Evolutionary conservation across 2,329 filamentous ascomycete genomes (phyloP), one percentile per base, ranked within the genome.

Genomic region (Talaromyces rugulosus): DNA sequence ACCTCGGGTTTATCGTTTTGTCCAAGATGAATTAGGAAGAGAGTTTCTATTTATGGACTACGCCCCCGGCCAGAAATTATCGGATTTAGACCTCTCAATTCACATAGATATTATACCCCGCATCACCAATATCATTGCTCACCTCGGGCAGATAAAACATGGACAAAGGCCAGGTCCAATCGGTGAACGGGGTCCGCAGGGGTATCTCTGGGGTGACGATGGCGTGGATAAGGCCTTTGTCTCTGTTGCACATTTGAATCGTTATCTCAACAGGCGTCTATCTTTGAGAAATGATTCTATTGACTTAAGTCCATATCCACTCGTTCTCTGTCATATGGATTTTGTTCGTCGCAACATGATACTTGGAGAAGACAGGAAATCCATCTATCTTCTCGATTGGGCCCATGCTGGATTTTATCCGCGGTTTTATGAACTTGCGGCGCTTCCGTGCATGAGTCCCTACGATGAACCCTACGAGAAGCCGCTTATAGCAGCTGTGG

Each of bases 41-140:
- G 67, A 67, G n/a, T 71, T 65, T 30, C 58, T 71, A 3, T 70
- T 70, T 51, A 71, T 69, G 66, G 65, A 70, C 36, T 70, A 70
- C 53, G 58, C 70, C 40, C 60, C 63, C 4, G 64, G 68, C 0
- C 62, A 59, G 62, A 66, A 36, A 18, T 42, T 70, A 27, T 40
- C 60, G 8, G 58, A 65, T 9, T 11, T 69, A 3, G 62, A 68
- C 23, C 23, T 42, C 30, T 66, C 23, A 50, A 58, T 12, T 27
- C 53, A 57, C 11, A 28, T 36, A 9, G 65, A 67, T 30, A 62
- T 69, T 4, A 56, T 63, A 36, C 33, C 60, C 11, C 62, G 65
- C 4, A 14, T 70, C 33, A 56, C 65, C n/a, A 61, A 63, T 0
- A 63, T 69, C 51, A 50, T 65, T 14, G 61, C 30, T 1, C 62